These are phyloP conservation scores for Xanthoceras sorbifolium DNA, from an alignment of 345 rosid species.

Conservation along the genomic window DNA sequence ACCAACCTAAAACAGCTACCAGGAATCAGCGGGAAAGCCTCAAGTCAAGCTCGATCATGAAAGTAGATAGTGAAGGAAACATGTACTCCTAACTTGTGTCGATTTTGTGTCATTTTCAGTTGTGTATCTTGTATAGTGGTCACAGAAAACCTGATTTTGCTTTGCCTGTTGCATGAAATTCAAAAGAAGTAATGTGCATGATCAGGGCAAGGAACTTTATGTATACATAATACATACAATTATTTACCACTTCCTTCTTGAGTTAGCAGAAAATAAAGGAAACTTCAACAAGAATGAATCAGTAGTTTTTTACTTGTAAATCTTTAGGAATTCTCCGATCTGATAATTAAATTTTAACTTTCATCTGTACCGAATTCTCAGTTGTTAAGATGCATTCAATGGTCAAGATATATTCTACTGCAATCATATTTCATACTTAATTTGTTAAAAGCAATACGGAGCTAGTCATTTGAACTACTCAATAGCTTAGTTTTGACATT, in stretches of 20 bases:
- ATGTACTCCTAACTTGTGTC: background rate
- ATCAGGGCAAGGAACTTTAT: background rate
- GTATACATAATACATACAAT: background rate
- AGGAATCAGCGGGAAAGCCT: slow-evolving; percentile 29
- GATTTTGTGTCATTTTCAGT: background rate
- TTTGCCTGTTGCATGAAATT: slow-evolving; percentile 6
- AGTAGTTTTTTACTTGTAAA: too few species aligned
- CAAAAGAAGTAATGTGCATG: slow-evolving; percentile 6
- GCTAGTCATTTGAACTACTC: background rate
- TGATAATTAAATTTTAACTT: too few species aligned
- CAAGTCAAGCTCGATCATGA: slow-evolving; percentile 28
- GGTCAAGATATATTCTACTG: too few species aligned
- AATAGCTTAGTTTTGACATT: background rate
- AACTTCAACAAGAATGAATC: too few species aligned
- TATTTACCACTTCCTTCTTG: background rate
- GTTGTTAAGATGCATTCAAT: too few species aligned
- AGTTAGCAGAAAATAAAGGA: too few species aligned
- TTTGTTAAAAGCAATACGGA: background rate
- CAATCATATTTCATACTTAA: too few species aligned
- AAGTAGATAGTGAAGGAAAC: slow-evolving; percentile 24
- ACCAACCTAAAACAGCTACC: slow-evolving; percentile 45
- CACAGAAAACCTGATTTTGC: slow-evolving; percentile 13
- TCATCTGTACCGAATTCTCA: too few species aligned
- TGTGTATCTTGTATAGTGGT: slow-evolving; percentile 14
- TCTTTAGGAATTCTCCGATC: too few species aligned